Base-by-base conservation (phyloP, 306 rosid genomes). In the Cyclanthera cordifolia region DNA sequence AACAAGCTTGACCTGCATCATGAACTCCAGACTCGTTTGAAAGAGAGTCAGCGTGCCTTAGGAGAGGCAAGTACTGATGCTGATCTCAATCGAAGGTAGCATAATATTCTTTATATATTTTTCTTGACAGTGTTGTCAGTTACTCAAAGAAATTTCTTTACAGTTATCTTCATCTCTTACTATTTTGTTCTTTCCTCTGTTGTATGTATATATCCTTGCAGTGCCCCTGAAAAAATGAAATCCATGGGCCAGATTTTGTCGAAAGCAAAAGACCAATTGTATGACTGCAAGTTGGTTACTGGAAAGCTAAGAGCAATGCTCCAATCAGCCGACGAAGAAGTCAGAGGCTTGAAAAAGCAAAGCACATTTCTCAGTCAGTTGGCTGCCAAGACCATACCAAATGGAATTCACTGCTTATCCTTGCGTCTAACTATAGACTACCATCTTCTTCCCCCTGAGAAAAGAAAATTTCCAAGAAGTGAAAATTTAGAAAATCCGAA, bases 361-460 rank as follows among this genome's bases (percentile, higher is more conserved):
- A 94, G 97, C 87, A 86, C 97, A 60, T 90, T 90, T 72, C 91
- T 94, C 67, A 90, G 95, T 85, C 99, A 94, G 87, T 76, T 90
- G 73, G 99, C 97, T 83, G 99, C 99, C 28, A 94, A 94, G 83
- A 90, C 99, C 66, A 82, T 94, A 49, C 99, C 99, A 65, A 90
- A 85, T 80, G 99, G 95, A 80, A 88, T 94, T 75, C 96, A 94
- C 82, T 94, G 99, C 82, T 83, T 94, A 72, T 88, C 99, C 45
- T 73, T 94, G 96, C 97, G 90, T 80, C 83, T 94, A 71, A 90
- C 99, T 65, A 88, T 90, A 70, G 99, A 90, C 81, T 94, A 88
- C 81, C 78, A 81, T 78, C 97, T 94, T 74, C 95, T 94, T 53
- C 86, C 90, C 64, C 83, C 72, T 23, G 97, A 85, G 74, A 90